phyloP scores from a whole-genome alignment of 345 rosid species.

The Populus alba region DNA sequence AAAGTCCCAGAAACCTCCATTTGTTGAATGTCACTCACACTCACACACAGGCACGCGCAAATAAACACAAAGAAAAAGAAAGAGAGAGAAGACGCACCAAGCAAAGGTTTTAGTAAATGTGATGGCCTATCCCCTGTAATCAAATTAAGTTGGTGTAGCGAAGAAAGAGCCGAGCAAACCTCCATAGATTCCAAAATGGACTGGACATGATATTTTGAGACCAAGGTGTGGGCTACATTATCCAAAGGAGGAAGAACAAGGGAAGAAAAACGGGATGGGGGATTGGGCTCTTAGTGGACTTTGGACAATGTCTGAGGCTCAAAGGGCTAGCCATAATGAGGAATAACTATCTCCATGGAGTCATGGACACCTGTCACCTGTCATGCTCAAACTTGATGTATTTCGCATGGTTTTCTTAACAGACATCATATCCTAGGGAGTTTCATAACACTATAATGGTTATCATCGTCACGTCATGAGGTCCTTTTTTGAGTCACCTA shows the following conservation, averaged over 20 bases:
- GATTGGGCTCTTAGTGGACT: not conserved
- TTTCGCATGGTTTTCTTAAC: not conserved
- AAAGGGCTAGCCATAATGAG: not conserved
- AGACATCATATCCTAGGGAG: not conserved
- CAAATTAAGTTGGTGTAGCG: not conserved
- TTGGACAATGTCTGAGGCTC: not conserved
- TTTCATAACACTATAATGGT: not conserved
- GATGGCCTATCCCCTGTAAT: not conserved
- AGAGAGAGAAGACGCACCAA: too few species aligned
- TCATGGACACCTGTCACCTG: too few species aligned
- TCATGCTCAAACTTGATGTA: too few species aligned
- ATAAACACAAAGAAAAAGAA: too few species aligned
- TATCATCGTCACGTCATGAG: not conserved
- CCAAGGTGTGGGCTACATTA: too few species aligned
- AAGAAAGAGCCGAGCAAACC: not conserved
- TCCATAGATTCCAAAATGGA: not conserved
- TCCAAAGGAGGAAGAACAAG: not conserved
- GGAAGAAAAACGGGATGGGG: too few species aligned
- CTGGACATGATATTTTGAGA: not conserved
- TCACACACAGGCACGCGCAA: too few species aligned
- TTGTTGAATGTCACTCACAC: too few species aligned
- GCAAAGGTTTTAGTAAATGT: not conserved
- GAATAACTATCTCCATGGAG: too few species aligned
- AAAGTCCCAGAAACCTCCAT: too few species aligned
- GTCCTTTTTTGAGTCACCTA: not conserved